These are phyloP conservation scores for Rhynchosporium secalis DNA, from an alignment of 2,329 filamentous ascomycete species.

Conservation along the genomic window DNA sequence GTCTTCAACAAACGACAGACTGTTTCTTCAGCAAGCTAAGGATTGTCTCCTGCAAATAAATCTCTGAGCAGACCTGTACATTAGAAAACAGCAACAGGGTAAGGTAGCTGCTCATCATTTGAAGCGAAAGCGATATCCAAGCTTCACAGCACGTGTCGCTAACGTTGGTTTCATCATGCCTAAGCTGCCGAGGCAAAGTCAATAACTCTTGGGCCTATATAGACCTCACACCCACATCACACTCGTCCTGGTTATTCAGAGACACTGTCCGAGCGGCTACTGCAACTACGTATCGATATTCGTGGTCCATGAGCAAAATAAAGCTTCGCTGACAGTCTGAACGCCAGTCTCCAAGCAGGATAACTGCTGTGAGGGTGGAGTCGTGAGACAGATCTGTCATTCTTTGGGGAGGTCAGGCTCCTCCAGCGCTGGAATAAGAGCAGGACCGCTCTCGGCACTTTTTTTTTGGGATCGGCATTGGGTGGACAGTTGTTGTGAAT, in stretches of 20 bases:
- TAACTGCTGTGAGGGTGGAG: conserved; percentile 45
- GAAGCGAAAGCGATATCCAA: no score
- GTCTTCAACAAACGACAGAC: no score
- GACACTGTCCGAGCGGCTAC: conserved; percentile 31
- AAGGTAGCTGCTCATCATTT: no score
- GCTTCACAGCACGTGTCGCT: no score
- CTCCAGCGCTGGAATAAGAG: not conserved
- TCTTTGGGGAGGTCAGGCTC: conserved; percentile 6
- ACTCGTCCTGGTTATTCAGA: conserved; percentile 10
- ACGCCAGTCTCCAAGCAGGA: conserved; percentile 50
- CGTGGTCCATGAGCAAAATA: conserved; percentile 42
- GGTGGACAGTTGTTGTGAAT: not conserved
- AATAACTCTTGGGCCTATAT: conserved; percentile 25
- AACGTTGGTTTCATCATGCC: no score
- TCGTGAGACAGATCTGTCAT: conserved; percentile 34
- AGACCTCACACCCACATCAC: conserved; percentile 23
- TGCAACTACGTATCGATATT: conserved; percentile 33
- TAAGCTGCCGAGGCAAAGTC: conserved; percentile 5
- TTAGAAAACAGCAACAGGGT: no score
- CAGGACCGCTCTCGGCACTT: not conserved
- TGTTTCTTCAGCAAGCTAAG: no score
- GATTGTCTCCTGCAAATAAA: no score
- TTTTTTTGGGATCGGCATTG: not conserved
- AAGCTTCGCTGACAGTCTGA: conserved; percentile 48
- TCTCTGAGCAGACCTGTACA: no score